phyloP scores from a whole-genome alignment of 495 filamentous ascomycete genomes.

The Penicillium antarcticum region DNA sequence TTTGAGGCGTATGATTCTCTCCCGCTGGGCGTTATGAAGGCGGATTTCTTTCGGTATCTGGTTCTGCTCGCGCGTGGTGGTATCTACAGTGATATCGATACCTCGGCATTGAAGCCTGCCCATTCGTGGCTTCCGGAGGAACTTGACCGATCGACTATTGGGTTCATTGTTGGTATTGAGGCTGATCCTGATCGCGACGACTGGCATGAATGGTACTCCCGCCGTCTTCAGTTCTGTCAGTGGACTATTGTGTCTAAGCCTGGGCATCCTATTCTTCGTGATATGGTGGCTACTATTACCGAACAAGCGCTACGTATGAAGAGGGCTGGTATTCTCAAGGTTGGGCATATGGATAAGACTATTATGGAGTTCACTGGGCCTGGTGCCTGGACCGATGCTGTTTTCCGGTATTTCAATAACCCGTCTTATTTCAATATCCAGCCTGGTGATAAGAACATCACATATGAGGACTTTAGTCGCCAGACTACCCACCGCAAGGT shows the following conservation, averaged over 20 bases:
- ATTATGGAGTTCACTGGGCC: slow-evolving; percentile 98
- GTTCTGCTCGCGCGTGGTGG: slow-evolving; percentile 91
- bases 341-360: slow-evolving; percentile 64
- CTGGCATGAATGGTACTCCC: slow-evolving; percentile 94
- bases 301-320: slow-evolving; percentile 76
- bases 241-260: slow-evolving; percentile 98
- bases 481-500: slow-evolving; percentile 81
- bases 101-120: slow-evolving; percentile 75
- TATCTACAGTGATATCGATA: slow-evolving; percentile 97
- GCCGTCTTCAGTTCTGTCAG: slow-evolving; percentile 95
- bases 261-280: slow-evolving; percentile 85
- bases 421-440: slow-evolving; percentile 83
- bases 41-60: slow-evolving; percentile 97
- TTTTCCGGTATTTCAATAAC: slow-evolving; percentile 94
- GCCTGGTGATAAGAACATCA: slow-evolving; percentile 64
- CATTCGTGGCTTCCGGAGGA: slow-evolving; percentile 80
- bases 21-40: slow-evolving; percentile 86
- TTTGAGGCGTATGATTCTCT: slow-evolving; percentile 87
- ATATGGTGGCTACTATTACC: slow-evolving; percentile 84
- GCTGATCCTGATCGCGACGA: slow-evolving; percentile 91
- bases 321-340: slow-evolving; percentile 59
- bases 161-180: slow-evolving; percentile 90
- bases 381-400: slow-evolving; percentile 87
- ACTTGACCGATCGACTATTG: slow-evolving; percentile 72
- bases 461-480: slow-evolving; percentile 84